Evolutionary conservation across 805 yeast species (phyloP), one percentile per base, ranked within the genome.

Genomic region (Starmerella potacharoeniae): DNA sequence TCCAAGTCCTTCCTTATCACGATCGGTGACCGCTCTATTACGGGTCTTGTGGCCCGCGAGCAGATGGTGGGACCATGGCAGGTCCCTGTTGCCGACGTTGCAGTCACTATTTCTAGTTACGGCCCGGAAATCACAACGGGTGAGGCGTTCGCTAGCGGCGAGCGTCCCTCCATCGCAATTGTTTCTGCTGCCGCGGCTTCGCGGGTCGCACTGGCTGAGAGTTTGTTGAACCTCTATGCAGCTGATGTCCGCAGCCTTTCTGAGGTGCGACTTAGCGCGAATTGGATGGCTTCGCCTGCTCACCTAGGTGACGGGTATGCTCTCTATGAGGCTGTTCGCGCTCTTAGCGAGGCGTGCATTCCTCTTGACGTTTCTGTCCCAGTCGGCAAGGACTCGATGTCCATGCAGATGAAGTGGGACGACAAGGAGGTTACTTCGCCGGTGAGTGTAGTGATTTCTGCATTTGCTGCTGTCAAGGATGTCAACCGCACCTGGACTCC

Each of bases 51-150:
- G 58, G 97, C 95, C 66, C 83, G 98, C 69, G 98, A 93, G 70
- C 98, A 93, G 74, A 83, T 90, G 83, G 97, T 93, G 57, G 98
- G 98, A 41, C 97, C 97, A 67, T 93, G 97, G 97, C 99, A 93
- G 76, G 93, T 86, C 9, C 98, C 99, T 49, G 97, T 93, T 35
- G 93, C 97, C 16, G 97, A 93, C 68, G 97, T 90, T 54, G 97
- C 96, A 73, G 96, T 93, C 53, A 90, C 97, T 29, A 84, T 85
- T 57, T 83, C 97, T 0, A 85, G 96, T 1, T 76, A 88, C 51
- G 96, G 96, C 66, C 84, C 81, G 52, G 75, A 77, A 6, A 68
- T 84, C 51, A 70, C 83, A 58, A 83, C 95, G n/a, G 99, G 99
- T 75, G 99, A 93, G 74, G 96, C 97, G 8, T 73, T 93, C 73